These are phyloP conservation scores for Claviceps capensis DNA, from an alignment of 2,329 filamentous ascomycete genomes.

Conservation along the genomic window DNA sequence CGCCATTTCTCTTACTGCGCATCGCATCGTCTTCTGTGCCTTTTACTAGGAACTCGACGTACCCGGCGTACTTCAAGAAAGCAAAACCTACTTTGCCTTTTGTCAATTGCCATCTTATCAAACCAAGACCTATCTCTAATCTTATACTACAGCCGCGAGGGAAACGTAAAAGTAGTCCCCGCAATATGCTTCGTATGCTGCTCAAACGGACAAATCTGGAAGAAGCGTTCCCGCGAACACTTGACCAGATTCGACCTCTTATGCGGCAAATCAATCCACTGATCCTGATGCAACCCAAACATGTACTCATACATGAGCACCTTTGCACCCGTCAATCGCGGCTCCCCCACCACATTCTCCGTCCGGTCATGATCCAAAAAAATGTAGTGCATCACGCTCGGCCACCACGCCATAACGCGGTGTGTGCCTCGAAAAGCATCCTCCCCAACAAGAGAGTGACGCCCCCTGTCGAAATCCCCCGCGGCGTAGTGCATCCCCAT, in stretches of 20 bases:
- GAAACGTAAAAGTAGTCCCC: neutral
- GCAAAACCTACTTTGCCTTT: neutral
- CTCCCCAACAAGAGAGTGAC: slow-evolving; percentile 45
- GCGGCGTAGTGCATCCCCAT: slow-evolving; percentile 43
- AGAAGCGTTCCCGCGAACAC: slow-evolving; percentile 2
- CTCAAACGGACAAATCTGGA: neutral
- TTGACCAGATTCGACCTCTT: neutral
- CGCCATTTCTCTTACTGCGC: too few species aligned
- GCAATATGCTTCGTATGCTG: neutral
- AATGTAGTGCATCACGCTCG: slow-evolving; percentile 47
- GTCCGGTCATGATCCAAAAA: slow-evolving; percentile 49
- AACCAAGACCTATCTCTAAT: neutral
- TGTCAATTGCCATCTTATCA: neutral
- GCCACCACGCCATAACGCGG: slow-evolving; percentile 48
- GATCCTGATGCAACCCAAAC: slow-evolving; percentile 1
- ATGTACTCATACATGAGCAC: slow-evolving; percentile 1
- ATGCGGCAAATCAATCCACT: slow-evolving; percentile 1
- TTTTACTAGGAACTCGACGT: too few species aligned
- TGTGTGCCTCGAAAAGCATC: slow-evolving; percentile 46
- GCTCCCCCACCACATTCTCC: slow-evolving; percentile 49
- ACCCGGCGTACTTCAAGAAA: too few species aligned
- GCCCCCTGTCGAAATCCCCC: slow-evolving; percentile 42
- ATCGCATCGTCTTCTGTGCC: too few species aligned
- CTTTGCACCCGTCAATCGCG: slow-evolving; percentile 16
- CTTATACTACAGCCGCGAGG: neutral